Base-by-base conservation (phyloP, 495 filamentous ascomycete genomes). In the Parathielavia appendiculata region DNA sequence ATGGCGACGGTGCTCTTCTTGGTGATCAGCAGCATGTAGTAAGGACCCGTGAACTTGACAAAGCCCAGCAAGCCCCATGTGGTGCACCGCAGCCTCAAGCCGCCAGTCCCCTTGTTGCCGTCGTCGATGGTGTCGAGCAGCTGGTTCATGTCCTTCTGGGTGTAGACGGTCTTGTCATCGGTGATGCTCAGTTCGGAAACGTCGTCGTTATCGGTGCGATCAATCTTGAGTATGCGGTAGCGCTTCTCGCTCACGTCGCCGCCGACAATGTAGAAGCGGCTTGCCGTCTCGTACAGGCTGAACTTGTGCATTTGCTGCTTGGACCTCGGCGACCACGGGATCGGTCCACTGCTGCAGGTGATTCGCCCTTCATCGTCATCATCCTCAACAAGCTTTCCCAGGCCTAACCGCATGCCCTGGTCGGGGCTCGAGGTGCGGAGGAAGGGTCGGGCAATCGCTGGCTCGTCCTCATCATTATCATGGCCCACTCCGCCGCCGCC, bases 21-120 rank as follows among this genome's bases (percentile, higher is more conserved):
- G 43, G 92, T 98, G 63, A 96, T 90, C 45, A 97, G 71, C 9
- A 97, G 79, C 92, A 98, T 97, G 63, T 98, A 98, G 69, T 91
- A 96, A n/a, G 89, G 84, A 8, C 90, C 92, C 8, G 93, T 98
- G 67, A 98, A 97, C 54, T 89, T 81, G 64, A 98, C 91, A 67
- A 98, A 97, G 2, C 93, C 93, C 23, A 98, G 76, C 30, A 98
- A 75, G 23, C 93, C 93, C 92, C 91, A 98, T 22, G 88, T 90
- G 52, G 85, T 95, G 71, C 90, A 93, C 60, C 86, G 89, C 56
- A 95, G 80, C 70, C 87, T 92, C 72, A 98, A 76, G 4, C 93
- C 93, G n/a, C 93, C 93, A 0, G 88, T 88, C 30, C 81, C 85
- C 67, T 88, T 93, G 68, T 97, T 97, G 1, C 92, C 95, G 69